Base-by-base conservation (phyloP, 2,329 filamentous ascomycete species). In the Karstenula rhodostoma region DNA sequence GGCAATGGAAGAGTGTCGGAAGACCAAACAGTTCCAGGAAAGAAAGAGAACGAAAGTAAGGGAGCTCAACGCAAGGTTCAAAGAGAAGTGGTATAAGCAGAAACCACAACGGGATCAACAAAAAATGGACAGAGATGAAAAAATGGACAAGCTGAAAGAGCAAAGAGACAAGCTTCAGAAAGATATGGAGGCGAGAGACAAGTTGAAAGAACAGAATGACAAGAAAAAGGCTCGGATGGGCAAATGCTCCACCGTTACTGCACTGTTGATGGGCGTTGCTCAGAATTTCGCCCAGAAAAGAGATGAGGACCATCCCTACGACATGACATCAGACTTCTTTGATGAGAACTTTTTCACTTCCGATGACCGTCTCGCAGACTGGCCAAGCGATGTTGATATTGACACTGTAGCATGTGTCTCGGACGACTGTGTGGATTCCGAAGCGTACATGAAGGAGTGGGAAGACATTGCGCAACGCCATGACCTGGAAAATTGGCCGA, bases 241-340 rank as follows among this genome's bases (percentile, higher is more conserved):
- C 35, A 53, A 60, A 33, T 60, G 58, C 33, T 29, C 17, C n/a
- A 48, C 54, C 19, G n/a, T 22, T 4, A 49, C 56, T 17, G 53
- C 58, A 29, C 48, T 60, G 23, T n/a, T 60, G 9, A 37, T 57
- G 19, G 58, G 58, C 29, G 51, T 40, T 10, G 57, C 51, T 6
- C 50, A 51, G 15, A 35, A 51, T 32, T 46, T 47, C 40, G 29
- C 25, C 22, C 56, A 53, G 10, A 60, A 52, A 48, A 53, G 58
- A 15, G 58, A 57, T 33, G 53, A 43, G 5, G 53, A 60, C n/a
- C 47, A 60, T 23, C 53, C 58, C 4, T 60, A 60, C 32, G 54
- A 53, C 37, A 56, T 52, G 58, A 60, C 58, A 5, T 56, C 58
- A 2, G 52, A 60, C 27, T 60, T 56, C 27, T 57, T 60, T 42